phyloP scores from a whole-genome alignment of 371 early-diverging fungal genomes.

The Mortierella sp. region DNA sequence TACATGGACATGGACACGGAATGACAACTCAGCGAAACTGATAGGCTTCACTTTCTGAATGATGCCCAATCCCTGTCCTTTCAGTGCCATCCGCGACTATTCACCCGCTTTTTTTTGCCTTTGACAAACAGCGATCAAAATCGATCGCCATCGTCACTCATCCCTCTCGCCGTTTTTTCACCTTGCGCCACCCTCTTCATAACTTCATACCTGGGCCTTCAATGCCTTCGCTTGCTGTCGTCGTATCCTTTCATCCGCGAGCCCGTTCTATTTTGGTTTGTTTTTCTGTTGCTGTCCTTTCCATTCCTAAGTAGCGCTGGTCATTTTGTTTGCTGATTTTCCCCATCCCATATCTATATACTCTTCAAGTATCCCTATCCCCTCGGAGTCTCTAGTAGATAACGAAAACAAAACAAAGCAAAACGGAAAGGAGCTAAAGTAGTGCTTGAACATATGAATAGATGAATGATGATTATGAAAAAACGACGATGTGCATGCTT shows the following conservation, averaged over 20 bases:
- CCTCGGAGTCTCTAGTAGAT: slow-evolving; percentile 7
- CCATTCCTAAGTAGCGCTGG: background rate
- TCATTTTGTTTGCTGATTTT: background rate
- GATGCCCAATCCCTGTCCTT: too few species aligned
- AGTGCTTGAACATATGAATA: background rate
- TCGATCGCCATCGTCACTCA: too few species aligned
- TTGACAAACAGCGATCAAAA: too few species aligned
- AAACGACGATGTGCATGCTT: background rate
- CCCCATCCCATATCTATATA: too few species aligned
- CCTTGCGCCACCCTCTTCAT: too few species aligned
- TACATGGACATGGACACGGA: background rate
- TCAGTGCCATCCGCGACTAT: too few species aligned
- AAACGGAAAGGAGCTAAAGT: background rate
- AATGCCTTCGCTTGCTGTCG: too few species aligned
- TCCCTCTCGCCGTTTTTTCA: too few species aligned
- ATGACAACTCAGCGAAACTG: slow-evolving; percentile 3
- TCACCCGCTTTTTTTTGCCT: too few species aligned
- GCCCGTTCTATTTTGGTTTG: slow-evolving; percentile 11
- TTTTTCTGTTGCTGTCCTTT: too few species aligned
- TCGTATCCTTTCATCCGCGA: background rate
- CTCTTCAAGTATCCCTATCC: background rate
- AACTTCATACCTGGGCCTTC: too few species aligned
- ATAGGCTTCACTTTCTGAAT: background rate
- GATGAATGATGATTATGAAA: background rate
- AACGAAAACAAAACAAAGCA: background rate